Conservation (phyloP, 371 early-diverging fungal genomes). For the Haplosporangium sp. region DNA sequence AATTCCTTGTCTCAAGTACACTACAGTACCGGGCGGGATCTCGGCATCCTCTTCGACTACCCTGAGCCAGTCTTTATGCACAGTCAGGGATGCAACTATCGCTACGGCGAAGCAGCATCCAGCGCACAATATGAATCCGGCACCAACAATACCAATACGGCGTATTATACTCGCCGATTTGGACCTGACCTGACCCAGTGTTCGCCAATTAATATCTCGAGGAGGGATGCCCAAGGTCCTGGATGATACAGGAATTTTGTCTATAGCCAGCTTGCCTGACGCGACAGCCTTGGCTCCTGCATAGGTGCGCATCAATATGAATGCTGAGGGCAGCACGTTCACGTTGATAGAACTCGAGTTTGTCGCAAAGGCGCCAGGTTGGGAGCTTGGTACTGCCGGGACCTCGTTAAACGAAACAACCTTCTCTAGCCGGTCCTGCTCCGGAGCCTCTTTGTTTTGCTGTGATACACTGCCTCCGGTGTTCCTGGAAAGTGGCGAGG, state of each 20-base stretch:
- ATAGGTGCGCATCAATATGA: conserved; percentile 23
- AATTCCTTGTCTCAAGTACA: conserved; percentile 21
- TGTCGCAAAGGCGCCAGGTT: not conserved
- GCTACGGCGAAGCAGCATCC: conserved; percentile 21
- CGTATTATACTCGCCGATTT: not conserved
- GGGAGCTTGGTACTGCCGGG: not conserved
- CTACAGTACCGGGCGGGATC: not conserved
- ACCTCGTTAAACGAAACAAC: too few relatives aligned
- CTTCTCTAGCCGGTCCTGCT: too few relatives aligned
- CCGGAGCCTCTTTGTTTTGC: too few relatives aligned
- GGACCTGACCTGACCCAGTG: conserved; percentile 16
- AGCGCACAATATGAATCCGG: conserved; percentile 1
- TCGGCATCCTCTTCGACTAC: conserved; percentile 6
- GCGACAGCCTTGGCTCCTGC: conserved; percentile 24
- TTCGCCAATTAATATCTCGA: conserved; percentile 30
- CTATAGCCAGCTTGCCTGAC: conserved; percentile 4
- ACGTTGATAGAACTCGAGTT: not conserved
- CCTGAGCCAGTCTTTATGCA: conserved; percentile 21
- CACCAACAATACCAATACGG: not conserved
- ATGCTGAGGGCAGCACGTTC: conserved; percentile 18
- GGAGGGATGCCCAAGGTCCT: conserved; percentile 20
- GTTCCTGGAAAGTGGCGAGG: not conserved
- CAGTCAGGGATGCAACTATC: conserved; percentile 23
- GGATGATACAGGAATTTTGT: not conserved
- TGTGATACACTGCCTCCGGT: not conserved